Percentiles rank a stretch among this genome's conserved stretches.
These are phyloP conservation scores for Trypanosoma cruzi DNA, from an alignment of 208 protist species.

Conservation along the genomic window DNA sequence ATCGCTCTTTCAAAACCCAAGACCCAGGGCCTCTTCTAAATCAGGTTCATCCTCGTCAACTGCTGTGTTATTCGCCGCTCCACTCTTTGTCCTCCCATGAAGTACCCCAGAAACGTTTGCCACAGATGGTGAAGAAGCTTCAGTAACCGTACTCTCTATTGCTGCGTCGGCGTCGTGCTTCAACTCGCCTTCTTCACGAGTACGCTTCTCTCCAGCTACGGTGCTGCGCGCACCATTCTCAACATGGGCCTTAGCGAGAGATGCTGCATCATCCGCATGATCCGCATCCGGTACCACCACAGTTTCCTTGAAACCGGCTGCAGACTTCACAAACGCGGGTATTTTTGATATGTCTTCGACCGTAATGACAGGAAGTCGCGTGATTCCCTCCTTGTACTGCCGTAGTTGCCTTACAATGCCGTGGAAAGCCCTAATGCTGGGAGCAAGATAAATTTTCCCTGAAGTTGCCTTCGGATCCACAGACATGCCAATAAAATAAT, in stretches of 20 bases:
- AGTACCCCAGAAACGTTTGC: not conserved
- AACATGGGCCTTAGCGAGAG: not conserved
- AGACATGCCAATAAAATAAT: conserved; percentile 89
- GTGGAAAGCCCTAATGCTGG: conserved; percentile 74
- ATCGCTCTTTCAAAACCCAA: conserved; percentile 57
- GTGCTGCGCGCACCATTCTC: not conserved
- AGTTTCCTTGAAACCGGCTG: conserved; percentile 54
- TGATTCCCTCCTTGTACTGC: conserved; percentile 76
- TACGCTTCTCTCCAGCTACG: conserved; percentile 13
- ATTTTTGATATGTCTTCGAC: conserved; percentile 70
- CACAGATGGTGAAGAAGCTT: not conserved
- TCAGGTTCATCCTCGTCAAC: conserved; percentile 54
- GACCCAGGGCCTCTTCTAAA: conserved; percentile 56
- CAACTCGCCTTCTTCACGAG: conserved; percentile 9
- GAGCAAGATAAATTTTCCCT: conserved; percentile 63
- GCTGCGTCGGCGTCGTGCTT: not conserved
- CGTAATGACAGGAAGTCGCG: conserved; percentile 64
- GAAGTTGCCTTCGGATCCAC: conserved; percentile 58
- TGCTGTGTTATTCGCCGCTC: not conserved
- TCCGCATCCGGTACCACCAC: conserved; percentile 2
- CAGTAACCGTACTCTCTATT: not conserved
- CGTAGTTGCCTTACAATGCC: conserved; percentile 61
- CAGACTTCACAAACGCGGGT: conserved; percentile 72
- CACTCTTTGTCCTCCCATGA: not conserved
- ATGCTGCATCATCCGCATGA: conserved; percentile 2